Evolutionary conservation across 179 eudicot genomes (phyloP).

Genomic region (Beta macrorhiza): DNA sequence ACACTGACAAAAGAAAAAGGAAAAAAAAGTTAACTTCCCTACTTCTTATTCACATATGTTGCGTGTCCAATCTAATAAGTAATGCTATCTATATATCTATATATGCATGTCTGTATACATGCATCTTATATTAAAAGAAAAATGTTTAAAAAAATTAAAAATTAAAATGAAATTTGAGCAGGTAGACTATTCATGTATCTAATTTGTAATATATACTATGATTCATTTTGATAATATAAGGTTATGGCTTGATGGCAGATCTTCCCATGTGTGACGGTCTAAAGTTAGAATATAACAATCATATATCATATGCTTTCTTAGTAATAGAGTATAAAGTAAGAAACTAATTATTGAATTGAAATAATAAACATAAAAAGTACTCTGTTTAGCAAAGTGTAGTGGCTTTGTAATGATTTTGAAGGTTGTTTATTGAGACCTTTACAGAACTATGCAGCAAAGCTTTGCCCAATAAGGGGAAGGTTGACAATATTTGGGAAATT

Average conservation of each 20-base stretch:
- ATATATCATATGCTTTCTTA: not conserved
- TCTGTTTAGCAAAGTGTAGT: constrained; percentile 12
- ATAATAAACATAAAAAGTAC: not conserved
- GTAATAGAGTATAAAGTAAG: not conserved
- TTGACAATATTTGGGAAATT: no score
- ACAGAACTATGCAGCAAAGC: constrained; percentile 9
- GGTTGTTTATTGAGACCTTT: constrained; percentile 19
- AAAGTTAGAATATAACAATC: constrained; percentile 16
- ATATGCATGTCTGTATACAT: not conserved
- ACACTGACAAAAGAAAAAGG: constrained; percentile 26
- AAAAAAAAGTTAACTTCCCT: not conserved
- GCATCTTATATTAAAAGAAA: not conserved
- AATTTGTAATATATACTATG: not conserved
- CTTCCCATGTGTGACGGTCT: constrained; percentile 29
- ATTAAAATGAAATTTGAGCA: not conserved
- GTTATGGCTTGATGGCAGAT: constrained; percentile 10
- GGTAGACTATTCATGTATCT: not conserved
- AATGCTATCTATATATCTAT: not conserved
- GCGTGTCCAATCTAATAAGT: constrained; percentile 23
- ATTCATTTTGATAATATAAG: not conserved
- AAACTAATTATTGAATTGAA: constrained; percentile 1
- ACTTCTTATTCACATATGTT: constrained; percentile 14
- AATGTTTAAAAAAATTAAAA: no score
- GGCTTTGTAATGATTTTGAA: constrained; percentile 22
- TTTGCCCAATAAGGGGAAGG: no score